phyloP scores from a whole-genome alignment of 1,284 basidiomycete species.

The Austroboletus rostrupii region DNA sequence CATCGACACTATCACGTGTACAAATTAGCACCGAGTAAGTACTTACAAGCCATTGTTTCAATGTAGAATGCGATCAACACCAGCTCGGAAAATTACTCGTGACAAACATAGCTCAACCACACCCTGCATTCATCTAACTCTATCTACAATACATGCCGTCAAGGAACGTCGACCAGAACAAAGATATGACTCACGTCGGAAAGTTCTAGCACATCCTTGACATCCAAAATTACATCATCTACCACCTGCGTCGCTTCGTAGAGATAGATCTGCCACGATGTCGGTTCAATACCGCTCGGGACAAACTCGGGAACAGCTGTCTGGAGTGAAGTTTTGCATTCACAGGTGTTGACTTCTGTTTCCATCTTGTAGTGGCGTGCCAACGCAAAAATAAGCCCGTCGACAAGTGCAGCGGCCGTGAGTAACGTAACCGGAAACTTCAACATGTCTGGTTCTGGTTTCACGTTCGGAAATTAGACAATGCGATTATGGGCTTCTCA shows the following conservation, averaged over 20 bases:
- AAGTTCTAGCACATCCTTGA: constrained; percentile 40
- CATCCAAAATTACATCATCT: constrained; percentile 41
- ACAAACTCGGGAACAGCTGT: background rate
- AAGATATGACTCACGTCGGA: constrained; percentile 36
- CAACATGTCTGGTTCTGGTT: constrained; percentile 46
- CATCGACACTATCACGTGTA: constrained; percentile 12
- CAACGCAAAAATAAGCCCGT: constrained; percentile 39
- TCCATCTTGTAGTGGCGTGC: constrained; percentile 35
- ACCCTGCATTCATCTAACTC: constrained; percentile 25
- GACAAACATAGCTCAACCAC: constrained; percentile 17
- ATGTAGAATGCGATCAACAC: background rate
- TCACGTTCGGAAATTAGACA: background rate
- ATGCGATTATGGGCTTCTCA: constrained; percentile 17
- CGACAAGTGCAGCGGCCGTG: constrained; percentile 45
- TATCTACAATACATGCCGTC: constrained; percentile 14
- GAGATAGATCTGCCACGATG: constrained; percentile 19
- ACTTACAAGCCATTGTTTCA: background rate
- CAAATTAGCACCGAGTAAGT: constrained; percentile 10
- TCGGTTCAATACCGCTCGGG: constrained; percentile 6
- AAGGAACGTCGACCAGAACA: background rate
- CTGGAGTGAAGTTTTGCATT: background rate
- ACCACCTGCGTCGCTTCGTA: constrained; percentile 33
- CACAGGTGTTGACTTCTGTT: constrained; percentile 16
- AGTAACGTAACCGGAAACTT: constrained; percentile 49
- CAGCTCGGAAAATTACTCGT: background rate